These are phyloP conservation scores for Ophiostoma australiae DNA, from an alignment of 2,329 filamentous ascomycete species.

Conservation along the genomic window DNA sequence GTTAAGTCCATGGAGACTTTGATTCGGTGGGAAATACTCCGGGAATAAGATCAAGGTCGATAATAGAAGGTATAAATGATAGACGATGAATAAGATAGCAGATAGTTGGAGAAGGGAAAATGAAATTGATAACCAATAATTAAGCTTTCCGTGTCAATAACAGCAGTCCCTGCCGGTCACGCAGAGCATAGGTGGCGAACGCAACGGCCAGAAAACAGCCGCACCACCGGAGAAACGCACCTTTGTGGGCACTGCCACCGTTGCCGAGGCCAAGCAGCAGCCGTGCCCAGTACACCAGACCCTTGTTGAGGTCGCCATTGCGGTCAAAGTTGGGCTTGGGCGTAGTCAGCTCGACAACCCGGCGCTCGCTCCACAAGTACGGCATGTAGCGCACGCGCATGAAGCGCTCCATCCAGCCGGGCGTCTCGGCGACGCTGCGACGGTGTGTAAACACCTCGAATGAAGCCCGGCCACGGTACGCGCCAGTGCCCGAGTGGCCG, in stretches of 20 bases:
- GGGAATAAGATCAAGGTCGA: background rate
- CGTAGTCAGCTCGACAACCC: constrained; percentile 42
- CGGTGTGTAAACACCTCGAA: constrained; percentile 64
- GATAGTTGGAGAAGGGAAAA: background rate
- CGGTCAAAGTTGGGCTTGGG: constrained; percentile 59
- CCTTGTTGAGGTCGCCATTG: constrained; percentile 48
- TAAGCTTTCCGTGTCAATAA: constrained; percentile 17
- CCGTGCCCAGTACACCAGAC: constrained; percentile 51
- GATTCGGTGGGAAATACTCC: background rate
- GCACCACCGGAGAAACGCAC: constrained; percentile 49
- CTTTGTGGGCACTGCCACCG: constrained; percentile 35
- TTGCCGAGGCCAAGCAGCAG: constrained; percentile 47
- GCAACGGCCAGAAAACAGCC: constrained; percentile 38
- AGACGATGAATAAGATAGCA: background rate
- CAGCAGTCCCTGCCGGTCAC: constrained; percentile 19
- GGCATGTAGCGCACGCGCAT: constrained; percentile 65
- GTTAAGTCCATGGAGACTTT: constrained; percentile 2
- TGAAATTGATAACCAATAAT: background rate
- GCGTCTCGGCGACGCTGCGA: constrained; percentile 55
- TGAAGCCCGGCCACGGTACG: constrained; percentile 71
- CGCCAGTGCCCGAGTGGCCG: constrained; percentile 69
- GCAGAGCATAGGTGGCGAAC: constrained; percentile 33
- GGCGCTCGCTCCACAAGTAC: constrained; percentile 46
- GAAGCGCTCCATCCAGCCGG: constrained; percentile 61
- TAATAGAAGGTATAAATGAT: background rate